A percentile compares a stretch with the other conserved stretches of the same genome.
phyloP scores from a whole-genome alignment of 805 yeast species.

The Ogataea pilisensis region DNA sequence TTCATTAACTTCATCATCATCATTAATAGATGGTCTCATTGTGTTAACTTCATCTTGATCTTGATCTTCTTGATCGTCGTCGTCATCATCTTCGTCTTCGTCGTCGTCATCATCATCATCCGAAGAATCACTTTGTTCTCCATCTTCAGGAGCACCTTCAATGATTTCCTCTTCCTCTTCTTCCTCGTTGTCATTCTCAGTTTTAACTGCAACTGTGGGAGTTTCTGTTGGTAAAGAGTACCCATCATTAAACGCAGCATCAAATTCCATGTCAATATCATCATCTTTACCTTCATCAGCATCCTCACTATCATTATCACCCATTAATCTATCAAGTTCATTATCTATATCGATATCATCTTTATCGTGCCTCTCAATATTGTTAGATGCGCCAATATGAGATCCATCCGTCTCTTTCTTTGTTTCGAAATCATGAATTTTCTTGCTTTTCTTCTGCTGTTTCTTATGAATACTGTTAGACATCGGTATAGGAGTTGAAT shows the following conservation, averaged over 20 bases:
- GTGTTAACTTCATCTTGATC: constrained; percentile 45
- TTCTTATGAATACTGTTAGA: constrained; percentile 16
- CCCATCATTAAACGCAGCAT: not conserved
- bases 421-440: not conserved
- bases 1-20: constrained; percentile 41
- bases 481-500: constrained; percentile 22
- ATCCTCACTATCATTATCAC: constrained; percentile 18
- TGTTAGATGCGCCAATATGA: not conserved
- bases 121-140: constrained; percentile 42
- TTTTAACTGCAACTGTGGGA: not conserved
- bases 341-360: constrained; percentile 34
- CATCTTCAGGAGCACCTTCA: constrained; percentile 38
- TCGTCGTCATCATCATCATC: constrained; percentile 46
- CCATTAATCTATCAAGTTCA: constrained; percentile 26
- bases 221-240: not conserved
- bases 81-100: constrained; percentile 47
- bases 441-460: constrained; percentile 17
- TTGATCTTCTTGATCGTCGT: constrained; percentile 41
- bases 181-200: constrained; percentile 20
- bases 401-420: not conserved
- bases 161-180: constrained; percentile 44
- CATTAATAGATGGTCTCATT: constrained; percentile 15
- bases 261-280: not conserved
- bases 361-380: constrained; percentile 21
- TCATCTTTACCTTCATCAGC: constrained; percentile 1